phyloP scores from a whole-genome alignment of 2,329 filamentous ascomycete species.

The Orbilia javanica region DNA sequence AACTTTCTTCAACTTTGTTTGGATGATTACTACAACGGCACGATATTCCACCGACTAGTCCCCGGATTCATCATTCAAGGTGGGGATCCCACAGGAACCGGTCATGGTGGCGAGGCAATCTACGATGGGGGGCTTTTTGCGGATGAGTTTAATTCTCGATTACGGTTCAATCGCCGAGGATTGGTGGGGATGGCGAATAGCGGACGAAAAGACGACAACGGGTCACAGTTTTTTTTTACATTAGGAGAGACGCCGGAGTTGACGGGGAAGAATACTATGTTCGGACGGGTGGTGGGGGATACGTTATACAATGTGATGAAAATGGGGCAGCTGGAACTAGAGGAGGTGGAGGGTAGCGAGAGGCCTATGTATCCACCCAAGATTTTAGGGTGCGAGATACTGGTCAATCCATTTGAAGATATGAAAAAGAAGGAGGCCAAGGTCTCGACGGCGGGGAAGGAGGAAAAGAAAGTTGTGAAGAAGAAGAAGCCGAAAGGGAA shows the following conservation, averaged over 20 bases:
- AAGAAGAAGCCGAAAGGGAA: slow-evolving; percentile 78
- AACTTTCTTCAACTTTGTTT: slow-evolving; percentile 96
- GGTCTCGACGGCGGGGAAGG: slow-evolving; percentile 69
- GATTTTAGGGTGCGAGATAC: slow-evolving; percentile 78
- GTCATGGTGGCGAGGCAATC: slow-evolving; percentile 90
- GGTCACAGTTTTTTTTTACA: slow-evolving; percentile 97
- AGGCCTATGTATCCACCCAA: slow-evolving; percentile 87
- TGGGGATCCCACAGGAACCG: slow-evolving; percentile 92
- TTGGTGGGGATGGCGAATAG: slow-evolving; percentile 97
- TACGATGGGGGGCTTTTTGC: slow-evolving; percentile 85
- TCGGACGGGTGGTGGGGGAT: slow-evolving; percentile 90
- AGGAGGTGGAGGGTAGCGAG: slow-evolving; percentile 77
- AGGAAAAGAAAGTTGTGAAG: slow-evolving; percentile 67
- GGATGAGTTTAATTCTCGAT: slow-evolving; percentile 90
- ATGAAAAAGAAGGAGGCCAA: slow-evolving; percentile 78
- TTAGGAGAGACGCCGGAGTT: slow-evolving; percentile 84
- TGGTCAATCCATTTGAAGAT: slow-evolving; percentile 85
- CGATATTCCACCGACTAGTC: slow-evolving; percentile 92
- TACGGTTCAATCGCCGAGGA: slow-evolving; percentile 93
- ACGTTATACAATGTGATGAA: slow-evolving; percentile 96
- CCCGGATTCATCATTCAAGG: slow-evolving; percentile 94
- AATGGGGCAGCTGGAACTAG: slow-evolving; percentile 88
- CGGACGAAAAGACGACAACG: slow-evolving; percentile 81
- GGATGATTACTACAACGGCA: slow-evolving; percentile 94
- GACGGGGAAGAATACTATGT: slow-evolving; percentile 90